Base-by-base conservation (phyloP, 257 asterid species). In the Scutellaria minor region DNA sequence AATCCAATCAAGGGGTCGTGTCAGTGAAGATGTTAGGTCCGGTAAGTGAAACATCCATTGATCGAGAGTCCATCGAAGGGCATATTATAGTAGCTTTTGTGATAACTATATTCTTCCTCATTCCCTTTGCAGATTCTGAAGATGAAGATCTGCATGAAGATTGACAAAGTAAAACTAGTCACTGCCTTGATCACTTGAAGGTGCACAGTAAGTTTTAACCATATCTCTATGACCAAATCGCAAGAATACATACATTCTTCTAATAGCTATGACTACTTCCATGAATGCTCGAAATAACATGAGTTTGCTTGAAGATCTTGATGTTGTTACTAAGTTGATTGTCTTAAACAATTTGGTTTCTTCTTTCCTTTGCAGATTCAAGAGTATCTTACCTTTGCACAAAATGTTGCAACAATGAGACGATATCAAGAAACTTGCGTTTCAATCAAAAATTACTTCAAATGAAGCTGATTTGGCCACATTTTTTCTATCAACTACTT, bases 1-100 rank as follows among this genome's bases (percentile, higher is more conserved):
- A 87, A 78, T 95, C 79, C 86, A 88, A 82, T 84, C 85, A 59
- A 81, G 96, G 79, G 99, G 99, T 15, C 79, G 74, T 54, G 74
- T 95, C 71, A 86, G 96, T 62, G 98, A 95, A 60, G 99, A 95
- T 78, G 97, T 88, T 79, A 86, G 99, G 66, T 92, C 99, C 50
- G 99, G 99, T 92, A 77, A 86, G 96, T 80, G 61, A 50, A 65
- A 71, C 6, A 44, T 68, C 18, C 24, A 7, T 7, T 27, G 35
- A 24, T 6, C 50, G 12, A 45, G 50, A 45, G 37, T 31, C 5
- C 4, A 31, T 31, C 5, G 37, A 31, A 3, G 18, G 3, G 6
- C 13, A 40, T 18, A 18, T 68, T 75, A 4, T 31, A 31, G 13
- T 20, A 47, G 66, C 46, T 76, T 51, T 53, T 62, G 10, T 41